Conservation (phyloP, 2,329 filamentous ascomycete genomes). For the Coniella vitis region DNA sequence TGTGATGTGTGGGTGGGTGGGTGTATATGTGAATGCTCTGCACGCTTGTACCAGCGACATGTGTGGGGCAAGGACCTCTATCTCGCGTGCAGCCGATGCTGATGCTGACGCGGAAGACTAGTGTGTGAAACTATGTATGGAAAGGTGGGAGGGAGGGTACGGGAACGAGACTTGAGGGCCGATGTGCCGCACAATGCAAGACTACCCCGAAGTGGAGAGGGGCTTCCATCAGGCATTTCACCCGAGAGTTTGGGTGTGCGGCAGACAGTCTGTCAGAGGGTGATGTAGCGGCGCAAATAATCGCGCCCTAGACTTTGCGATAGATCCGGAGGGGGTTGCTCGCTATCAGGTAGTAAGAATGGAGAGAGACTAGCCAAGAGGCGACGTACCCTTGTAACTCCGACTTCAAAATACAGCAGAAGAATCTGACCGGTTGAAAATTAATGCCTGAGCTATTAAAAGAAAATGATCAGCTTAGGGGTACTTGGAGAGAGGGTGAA, state of each 20-base stretch:
- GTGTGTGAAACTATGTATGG: background rate
- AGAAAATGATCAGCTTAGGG: background rate
- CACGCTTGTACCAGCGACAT: constrained; percentile 10
- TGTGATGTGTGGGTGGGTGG: too few relatives aligned
- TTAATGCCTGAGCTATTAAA: constrained; percentile 7
- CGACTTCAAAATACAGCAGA: too few relatives aligned
- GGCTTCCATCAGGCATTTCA: constrained; percentile 3
- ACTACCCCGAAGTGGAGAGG: constrained; percentile 4
- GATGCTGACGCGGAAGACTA: constrained; percentile 1
- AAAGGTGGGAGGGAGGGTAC: background rate
- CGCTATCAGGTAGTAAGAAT: background rate
- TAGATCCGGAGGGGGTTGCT: constrained; percentile 5
- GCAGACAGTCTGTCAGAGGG: constrained; percentile 11
- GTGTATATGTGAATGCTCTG: background rate
- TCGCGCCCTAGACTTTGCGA: constrained; percentile 1
- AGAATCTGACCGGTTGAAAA: background rate
- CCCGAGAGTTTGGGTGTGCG: constrained; percentile 15
- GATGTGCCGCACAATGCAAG: constrained; percentile 10
- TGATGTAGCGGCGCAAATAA: constrained; percentile 7
- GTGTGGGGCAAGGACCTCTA: background rate
- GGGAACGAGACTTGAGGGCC: constrained; percentile 2
- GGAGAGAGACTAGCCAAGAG: background rate
- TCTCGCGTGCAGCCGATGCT: background rate
- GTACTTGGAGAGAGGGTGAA: background rate
- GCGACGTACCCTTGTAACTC: constrained; percentile 12